Conservation (phyloP, 2,329 filamentous ascomycete species). For the Ilyonectria robusta region DNA sequence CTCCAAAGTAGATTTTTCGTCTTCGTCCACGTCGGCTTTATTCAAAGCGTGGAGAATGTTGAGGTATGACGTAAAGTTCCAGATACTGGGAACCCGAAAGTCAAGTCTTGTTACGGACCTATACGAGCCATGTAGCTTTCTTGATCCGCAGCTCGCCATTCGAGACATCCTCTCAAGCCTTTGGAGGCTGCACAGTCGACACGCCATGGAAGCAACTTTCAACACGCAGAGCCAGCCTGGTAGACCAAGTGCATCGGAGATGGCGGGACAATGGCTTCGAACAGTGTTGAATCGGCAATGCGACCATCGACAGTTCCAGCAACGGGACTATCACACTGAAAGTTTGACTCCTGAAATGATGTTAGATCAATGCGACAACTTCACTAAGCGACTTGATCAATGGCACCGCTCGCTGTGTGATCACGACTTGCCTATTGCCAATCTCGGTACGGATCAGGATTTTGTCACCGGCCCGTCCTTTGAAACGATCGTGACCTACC, state of each 20-base stretch:
- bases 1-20: neutral
- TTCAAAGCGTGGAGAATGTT: constrained; percentile 11
- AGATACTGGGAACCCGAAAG: neutral
- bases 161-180: neutral
- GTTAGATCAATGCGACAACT: neutral
- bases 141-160: neutral
- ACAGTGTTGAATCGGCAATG: neutral
- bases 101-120: neutral
- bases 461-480: constrained; percentile 2
- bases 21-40: neutral
- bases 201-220: constrained; percentile 2
- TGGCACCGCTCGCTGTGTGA: neutral
- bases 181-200: neutral
- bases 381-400: constrained; percentile 1
- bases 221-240: neutral
- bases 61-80: neutral
- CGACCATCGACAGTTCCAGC: neutral
- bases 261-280: neutral
- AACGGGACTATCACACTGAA: neutral
- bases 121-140: neutral
- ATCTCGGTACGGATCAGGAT: neutral
- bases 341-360: neutral
- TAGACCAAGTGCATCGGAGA: neutral
- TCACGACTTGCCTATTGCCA: neutral
- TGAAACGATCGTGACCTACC: neutral